A percentile compares a stretch with the other conserved stretches of the same genome.
These are phyloP conservation scores for Solanum gandarillasii DNA, from an alignment of 257 asterid species.

Conservation along the genomic window DNA sequence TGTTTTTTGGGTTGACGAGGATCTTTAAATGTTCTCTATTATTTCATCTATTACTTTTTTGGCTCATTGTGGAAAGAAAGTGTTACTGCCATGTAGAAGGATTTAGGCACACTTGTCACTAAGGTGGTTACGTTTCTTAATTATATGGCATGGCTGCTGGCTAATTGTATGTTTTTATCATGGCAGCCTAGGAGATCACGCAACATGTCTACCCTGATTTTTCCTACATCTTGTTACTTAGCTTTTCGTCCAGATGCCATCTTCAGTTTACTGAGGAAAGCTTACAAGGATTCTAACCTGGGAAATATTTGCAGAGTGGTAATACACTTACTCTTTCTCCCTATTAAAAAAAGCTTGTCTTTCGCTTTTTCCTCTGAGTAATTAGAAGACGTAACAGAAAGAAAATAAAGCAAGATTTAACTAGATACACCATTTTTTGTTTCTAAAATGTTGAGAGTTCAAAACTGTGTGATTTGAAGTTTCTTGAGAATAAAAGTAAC, in stretches of 20 bases:
- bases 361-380: background rate
- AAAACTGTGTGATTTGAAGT: background rate
- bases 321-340: conserved; percentile 7
- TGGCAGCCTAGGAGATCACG: conserved; percentile 90
- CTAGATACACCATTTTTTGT: background rate
- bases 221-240: conserved; percentile 53
- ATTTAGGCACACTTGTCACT: background rate
- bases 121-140: background rate
- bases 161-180: conserved; percentile 13
- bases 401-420: background rate
- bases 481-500: background rate
- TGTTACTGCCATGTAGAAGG: background rate
- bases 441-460: background rate
- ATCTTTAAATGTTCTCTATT: background rate
- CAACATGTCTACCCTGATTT: conserved; percentile 28
- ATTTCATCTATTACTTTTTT: background rate
- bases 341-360: background rate
- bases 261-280: conserved; percentile 71
- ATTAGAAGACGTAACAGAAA: background rate
- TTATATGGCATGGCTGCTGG: conserved; percentile 2
- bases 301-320: conserved; percentile 84
- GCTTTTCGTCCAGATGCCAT: conserved; percentile 78
- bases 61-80: background rate
- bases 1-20: background rate
- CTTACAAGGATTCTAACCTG: conserved; percentile 65